phyloP scores from a whole-genome alignment of 495 filamentous ascomycete species.

The Penicillium ucsense region DNA sequence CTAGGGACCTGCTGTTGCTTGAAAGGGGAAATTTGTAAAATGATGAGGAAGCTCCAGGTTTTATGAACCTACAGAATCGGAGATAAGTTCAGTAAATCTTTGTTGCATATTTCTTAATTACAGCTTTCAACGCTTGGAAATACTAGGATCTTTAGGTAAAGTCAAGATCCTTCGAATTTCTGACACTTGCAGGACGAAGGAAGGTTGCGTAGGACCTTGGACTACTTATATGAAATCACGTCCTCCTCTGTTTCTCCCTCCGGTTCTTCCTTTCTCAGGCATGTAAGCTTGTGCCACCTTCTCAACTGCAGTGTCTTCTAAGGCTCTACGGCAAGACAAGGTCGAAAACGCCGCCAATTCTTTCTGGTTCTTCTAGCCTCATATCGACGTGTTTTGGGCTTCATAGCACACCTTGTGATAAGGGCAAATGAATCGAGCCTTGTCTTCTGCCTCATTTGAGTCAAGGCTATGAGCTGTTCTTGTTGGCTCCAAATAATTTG shows the following conservation, averaged over 20 bases:
- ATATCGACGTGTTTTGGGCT: background rate
- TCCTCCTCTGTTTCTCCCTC: background rate
- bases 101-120: background rate
- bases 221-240: background rate
- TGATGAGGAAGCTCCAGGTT: background rate
- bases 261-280: too few species aligned
- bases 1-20: background rate
- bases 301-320: too few species aligned
- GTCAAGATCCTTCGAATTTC: background rate
- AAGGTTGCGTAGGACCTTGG: background rate
- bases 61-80: background rate
- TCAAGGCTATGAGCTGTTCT: conserved; percentile 1
- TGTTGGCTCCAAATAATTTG: too few species aligned
- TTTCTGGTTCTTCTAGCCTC: background rate
- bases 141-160: background rate
- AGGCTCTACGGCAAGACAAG: too few species aligned
- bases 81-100: background rate
- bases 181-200: background rate
- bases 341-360: too few species aligned
- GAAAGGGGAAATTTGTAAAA: background rate
- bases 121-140: background rate
- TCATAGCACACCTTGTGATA: background rate
- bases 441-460: conserved; percentile 3
- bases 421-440: conserved; percentile 1
- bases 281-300: too few species aligned